Conservation (phyloP, 1,284 basidiomycete genomes). For the Apiotrichum brassicae region DNA sequence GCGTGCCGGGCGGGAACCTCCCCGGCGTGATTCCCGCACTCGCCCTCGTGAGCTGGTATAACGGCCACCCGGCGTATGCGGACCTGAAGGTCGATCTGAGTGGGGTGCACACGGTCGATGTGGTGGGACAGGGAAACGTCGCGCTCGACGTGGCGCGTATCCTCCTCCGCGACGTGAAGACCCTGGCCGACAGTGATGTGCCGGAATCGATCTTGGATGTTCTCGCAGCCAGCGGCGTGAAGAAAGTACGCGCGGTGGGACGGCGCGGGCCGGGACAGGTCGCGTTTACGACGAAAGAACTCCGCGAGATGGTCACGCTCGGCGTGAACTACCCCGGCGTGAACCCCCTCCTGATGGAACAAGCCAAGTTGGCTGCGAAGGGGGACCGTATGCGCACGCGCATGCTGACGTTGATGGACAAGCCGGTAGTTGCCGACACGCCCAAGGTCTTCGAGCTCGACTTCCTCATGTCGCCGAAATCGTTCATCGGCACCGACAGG, state of each 20-base stretch:
- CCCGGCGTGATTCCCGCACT: slow-evolving; percentile 68
- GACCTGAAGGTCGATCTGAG: slow-evolving; percentile 53
- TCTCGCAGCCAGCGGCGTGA: slow-evolving; percentile 53
- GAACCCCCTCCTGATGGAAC: slow-evolving; percentile 30
- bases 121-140: slow-evolving; percentile 96
- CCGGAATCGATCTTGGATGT: slow-evolving; percentile 68
- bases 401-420: slow-evolving; percentile 48
- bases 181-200: slow-evolving; percentile 69
- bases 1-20: slow-evolving; percentile 50
- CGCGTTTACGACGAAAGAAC: slow-evolving; percentile 90
- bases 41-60: slow-evolving; percentile 95
- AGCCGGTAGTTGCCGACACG: slow-evolving; percentile 11
- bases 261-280: slow-evolving; percentile 83
- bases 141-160: slow-evolving; percentile 90
- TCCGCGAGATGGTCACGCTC: slow-evolving; percentile 81
- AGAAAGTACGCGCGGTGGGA: slow-evolving; percentile 75
- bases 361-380: slow-evolving; percentile 43
- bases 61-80: slow-evolving; percentile 66
- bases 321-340: slow-evolving; percentile 51
- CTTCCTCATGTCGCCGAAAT: slow-evolving; percentile 67
- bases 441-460: slow-evolving; percentile 69
- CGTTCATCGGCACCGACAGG: slow-evolving; percentile 50
- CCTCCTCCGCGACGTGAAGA: slow-evolving; percentile 61
- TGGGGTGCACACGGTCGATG: slow-evolving; percentile 61
- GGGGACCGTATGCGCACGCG: slow-evolving; percentile 50